Evolutionary conservation across 2,329 filamentous ascomycete genomes (phyloP).

Genomic region (Fusarium coffeatum): DNA sequence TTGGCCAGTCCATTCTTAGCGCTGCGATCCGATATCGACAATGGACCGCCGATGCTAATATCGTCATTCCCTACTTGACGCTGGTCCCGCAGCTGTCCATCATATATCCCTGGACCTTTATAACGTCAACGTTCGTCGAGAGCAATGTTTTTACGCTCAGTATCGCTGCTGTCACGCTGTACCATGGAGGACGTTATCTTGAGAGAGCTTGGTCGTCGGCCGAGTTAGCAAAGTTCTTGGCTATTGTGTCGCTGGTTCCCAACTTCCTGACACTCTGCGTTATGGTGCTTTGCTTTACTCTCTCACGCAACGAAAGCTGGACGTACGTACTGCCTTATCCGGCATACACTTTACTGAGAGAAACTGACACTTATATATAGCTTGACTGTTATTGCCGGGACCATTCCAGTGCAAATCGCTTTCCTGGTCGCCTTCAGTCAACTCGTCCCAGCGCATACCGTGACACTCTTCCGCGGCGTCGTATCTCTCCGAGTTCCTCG

Average conservation of each 20-base stretch:
- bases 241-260: slow-evolving; percentile 80
- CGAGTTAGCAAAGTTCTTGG: slow-evolving; percentile 91
- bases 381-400: slow-evolving; percentile 85
- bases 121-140: slow-evolving; percentile 89
- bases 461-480: slow-evolving; percentile 89
- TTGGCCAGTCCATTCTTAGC: slow-evolving; percentile 85
- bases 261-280: slow-evolving; percentile 80
- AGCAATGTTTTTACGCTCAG: slow-evolving; percentile 89
- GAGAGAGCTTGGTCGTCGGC: slow-evolving; percentile 94
- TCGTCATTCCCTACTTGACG: slow-evolving; percentile 86
- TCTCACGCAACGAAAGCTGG: slow-evolving; percentile 74
- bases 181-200: slow-evolving; percentile 93
- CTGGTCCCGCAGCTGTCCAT: slow-evolving; percentile 86
- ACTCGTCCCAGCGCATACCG: slow-evolving; percentile 95
- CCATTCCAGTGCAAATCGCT: slow-evolving; percentile 87
- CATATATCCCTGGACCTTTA: slow-evolving; percentile 91
- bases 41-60: slow-evolving; percentile 71
- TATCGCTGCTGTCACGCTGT: slow-evolving; percentile 81
- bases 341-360: not conserved
- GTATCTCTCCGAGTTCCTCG: slow-evolving; percentile 86
- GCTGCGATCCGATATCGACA: slow-evolving; percentile 79
- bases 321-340: slow-evolving; percentile 66
- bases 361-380: slow-evolving; percentile 56
- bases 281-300: slow-evolving; percentile 77
- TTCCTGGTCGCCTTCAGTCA: slow-evolving; percentile 99